Base-by-base conservation (phyloP, 345 rosid genomes). In the Brassica incana region DNA sequence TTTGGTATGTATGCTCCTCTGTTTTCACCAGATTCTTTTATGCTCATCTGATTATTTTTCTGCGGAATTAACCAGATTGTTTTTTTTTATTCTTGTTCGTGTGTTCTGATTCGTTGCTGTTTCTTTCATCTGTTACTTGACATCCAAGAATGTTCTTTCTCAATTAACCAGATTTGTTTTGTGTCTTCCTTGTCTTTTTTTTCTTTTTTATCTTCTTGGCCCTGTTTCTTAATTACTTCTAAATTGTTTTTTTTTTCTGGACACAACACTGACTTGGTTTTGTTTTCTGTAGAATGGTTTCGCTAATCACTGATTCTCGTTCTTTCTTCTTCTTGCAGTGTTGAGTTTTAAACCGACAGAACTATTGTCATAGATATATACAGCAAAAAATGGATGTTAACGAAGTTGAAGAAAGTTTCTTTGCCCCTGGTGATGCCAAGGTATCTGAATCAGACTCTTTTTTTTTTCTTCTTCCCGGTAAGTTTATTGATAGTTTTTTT, bases 401-500 rank as follows among this genome's bases (percentile, higher is more conserved):
- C 35, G 97, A 95, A 82, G 92, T 90, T 76, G 99, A 95, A 88
- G 99, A 95, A 79, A 93, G 78, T 72, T 86, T 89, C 66, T 93
- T 93, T 85, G 92, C 95, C 7, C 92, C 88, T 45, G 86, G 89
- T 73, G 99, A 95, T 86, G 98, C 98, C 80, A 95, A 92, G 99
- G 99, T 95, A 90, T 77, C 18, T 80, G 3, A 60, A 64, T 66
- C 72, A 58, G 50, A 33, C 36, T 10, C 30, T 10, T 23, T 1
- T 56, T 68, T 43, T 43, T 10, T 43, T 10, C 36, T 33, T 43
- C 14, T 35, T 35, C 12, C 32, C 4, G 30, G 20, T 43, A 54
- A 52, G 20, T 9, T 20, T 2, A 30, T 65, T 5, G 4, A 50
- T 7, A 25, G 23, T 27, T 27, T 4, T 45, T 66, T 27, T 60